These are phyloP conservation scores for Cyclospora cayetanensis DNA, from an alignment of 169 alveolate species.

Conservation along the genomic window DNA sequence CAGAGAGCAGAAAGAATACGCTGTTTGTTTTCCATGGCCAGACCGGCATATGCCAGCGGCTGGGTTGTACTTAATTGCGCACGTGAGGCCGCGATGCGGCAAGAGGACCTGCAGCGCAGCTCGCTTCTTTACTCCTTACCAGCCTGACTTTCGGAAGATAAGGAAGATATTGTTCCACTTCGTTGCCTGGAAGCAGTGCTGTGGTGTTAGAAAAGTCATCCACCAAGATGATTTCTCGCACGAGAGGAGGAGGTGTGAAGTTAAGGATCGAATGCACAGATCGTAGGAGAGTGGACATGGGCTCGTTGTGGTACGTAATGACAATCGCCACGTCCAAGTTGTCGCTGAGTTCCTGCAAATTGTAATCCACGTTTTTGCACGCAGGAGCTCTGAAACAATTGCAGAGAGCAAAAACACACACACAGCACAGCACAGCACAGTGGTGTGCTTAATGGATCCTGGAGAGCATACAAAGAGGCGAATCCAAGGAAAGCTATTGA, in stretches of 20 bases:
- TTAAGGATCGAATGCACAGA: slow-evolving; percentile 76
- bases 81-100: too few species aligned
- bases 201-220: slow-evolving; percentile 73
- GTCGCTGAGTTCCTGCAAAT: slow-evolving; percentile 68
- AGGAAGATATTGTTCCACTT: slow-evolving; percentile 70
- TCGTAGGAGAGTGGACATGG: slow-evolving; percentile 75
- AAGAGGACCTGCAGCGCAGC: too few species aligned
- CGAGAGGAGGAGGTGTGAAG: slow-evolving; percentile 78
- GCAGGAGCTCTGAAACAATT: slow-evolving; percentile 43
- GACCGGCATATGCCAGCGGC: too few species aligned
- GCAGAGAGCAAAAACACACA: not conserved
- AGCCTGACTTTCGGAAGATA: slow-evolving; percentile 71
- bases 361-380: slow-evolving; percentile 43
- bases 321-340: slow-evolving; percentile 66
- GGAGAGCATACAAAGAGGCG: too few species aligned
- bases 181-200: slow-evolving; percentile 71
- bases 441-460: too few species aligned
- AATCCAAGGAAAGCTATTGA: too few species aligned
- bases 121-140: too few species aligned
- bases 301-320: slow-evolving; percentile 76
- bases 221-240: slow-evolving; percentile 74
- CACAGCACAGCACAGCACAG: too few species aligned
- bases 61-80: too few species aligned
- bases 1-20: too few species aligned
- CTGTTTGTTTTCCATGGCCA: too few species aligned